These are phyloP conservation scores for Acacia crassicarpa DNA, from an alignment of 306 rosid species.

Conservation along the genomic window DNA sequence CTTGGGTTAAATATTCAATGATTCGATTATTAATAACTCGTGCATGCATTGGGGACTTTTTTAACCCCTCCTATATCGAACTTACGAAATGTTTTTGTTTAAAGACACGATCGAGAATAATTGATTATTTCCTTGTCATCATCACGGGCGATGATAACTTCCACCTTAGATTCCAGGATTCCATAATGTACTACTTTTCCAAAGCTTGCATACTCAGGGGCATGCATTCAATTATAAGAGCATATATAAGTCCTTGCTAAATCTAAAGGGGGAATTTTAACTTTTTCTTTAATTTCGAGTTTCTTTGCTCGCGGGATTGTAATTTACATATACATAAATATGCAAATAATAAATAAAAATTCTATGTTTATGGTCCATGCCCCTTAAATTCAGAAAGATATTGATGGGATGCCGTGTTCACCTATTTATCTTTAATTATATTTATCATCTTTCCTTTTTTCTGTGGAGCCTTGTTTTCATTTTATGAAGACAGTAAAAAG, in stretches of 20 bases:
- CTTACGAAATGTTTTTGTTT: constrained; percentile 14
- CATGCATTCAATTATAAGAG: constrained; percentile 25
- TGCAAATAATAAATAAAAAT: neutral
- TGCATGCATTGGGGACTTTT: constrained; percentile 1
- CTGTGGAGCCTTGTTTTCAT: neutral
- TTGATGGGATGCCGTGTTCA: neutral
- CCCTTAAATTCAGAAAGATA: neutral
- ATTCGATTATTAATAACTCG: constrained; percentile 2
- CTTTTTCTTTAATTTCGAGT: neutral
- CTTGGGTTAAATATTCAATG: constrained; percentile 28
- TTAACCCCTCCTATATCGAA: neutral
- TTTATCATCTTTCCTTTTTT: neutral
- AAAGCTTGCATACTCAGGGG: neutral
- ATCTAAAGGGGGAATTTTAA: constrained; percentile 19
- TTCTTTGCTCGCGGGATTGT: neutral
- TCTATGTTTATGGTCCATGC: neutral
- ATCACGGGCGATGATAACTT: constrained; percentile 35
- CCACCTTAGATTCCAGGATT: constrained; percentile 28
- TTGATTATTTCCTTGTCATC: constrained; percentile 30
- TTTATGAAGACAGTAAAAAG: neutral
- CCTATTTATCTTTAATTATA: neutral
- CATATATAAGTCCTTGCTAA: neutral
- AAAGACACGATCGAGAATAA: constrained; percentile 19
- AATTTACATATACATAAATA: neutral
- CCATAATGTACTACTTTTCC: constrained; percentile 27